These are phyloP conservation scores for Lotus japonicus DNA, from an alignment of 306 rosid genomes.

Conservation along the genomic window DNA sequence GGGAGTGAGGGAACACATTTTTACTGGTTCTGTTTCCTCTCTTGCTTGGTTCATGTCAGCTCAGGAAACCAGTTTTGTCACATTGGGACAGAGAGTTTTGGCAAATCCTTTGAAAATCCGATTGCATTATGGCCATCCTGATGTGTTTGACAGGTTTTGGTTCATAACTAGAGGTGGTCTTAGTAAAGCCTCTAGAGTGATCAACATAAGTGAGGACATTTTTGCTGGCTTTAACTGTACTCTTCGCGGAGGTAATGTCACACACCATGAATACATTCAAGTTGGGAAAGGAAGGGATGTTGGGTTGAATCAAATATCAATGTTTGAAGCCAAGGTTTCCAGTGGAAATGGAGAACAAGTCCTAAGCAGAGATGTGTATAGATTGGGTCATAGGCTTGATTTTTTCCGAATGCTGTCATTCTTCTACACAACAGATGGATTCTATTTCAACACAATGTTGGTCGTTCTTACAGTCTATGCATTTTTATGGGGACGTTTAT, in stretches of 20 bases:
- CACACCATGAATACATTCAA: slow-evolving; percentile 91
- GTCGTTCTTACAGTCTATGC: slow-evolving; percentile 71
- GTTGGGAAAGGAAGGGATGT: slow-evolving; percentile 97
- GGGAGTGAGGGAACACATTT: slow-evolving; percentile 88
- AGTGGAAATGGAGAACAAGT: slow-evolving; percentile 93
- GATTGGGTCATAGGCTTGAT: slow-evolving; percentile 84
- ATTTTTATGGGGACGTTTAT: slow-evolving; percentile 74
- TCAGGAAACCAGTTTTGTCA: slow-evolving; percentile 89
- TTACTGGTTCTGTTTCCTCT: slow-evolving; percentile 90
- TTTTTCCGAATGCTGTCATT: slow-evolving; percentile 80
- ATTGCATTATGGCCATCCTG: slow-evolving; percentile 98
- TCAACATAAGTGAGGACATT: slow-evolving; percentile 87
- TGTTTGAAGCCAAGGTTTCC: slow-evolving; percentile 95
- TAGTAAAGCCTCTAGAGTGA: slow-evolving; percentile 90
- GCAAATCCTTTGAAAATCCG: slow-evolving; percentile 80
- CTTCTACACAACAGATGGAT: slow-evolving; percentile 82
- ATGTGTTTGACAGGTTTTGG: slow-evolving; percentile 90
- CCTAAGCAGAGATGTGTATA: slow-evolving; percentile 73
- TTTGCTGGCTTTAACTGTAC: slow-evolving; percentile 91
- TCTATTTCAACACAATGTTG: slow-evolving; percentile 74
- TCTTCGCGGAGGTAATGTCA: slow-evolving; percentile 76
- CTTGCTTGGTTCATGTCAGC: slow-evolving; percentile 97
- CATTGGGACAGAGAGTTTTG: slow-evolving; percentile 83
- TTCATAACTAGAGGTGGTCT: slow-evolving; percentile 83
- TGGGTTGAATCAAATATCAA: slow-evolving; percentile 76